A percentile compares a stretch with the other conserved stretches of the same genome.
Evolutionary conservation across 345 rosid species (phyloP).

Genomic region (Clausena lansium): DNA sequence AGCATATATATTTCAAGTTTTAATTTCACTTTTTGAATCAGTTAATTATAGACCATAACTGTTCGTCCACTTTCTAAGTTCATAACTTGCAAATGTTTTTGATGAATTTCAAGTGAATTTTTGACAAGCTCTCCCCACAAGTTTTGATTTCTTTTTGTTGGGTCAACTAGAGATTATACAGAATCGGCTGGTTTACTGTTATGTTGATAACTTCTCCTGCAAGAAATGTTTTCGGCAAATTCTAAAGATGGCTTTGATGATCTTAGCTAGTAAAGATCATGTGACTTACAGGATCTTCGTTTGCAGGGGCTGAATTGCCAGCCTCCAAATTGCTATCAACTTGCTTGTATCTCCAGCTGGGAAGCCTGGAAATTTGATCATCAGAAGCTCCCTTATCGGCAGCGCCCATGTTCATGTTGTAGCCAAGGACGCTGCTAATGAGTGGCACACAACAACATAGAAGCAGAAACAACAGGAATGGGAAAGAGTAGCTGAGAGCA

Average conservation of each 20-base stretch:
- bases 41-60: not conserved
- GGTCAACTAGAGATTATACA: no score
- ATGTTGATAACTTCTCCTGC: not conserved
- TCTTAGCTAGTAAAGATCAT: not conserved
- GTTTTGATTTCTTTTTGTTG: not conserved
- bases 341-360: conserved; percentile 78
- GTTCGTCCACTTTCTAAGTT: not conserved
- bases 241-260: no score
- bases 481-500: conserved; percentile 87
- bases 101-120: not conserved
- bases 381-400: conserved; percentile 83
- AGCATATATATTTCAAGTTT: not conserved
- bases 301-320: conserved; percentile 30
- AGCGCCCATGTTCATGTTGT: conserved; percentile 90
- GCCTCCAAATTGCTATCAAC: conserved; percentile 29
- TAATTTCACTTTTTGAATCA: no score
- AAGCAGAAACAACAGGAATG: conserved; percentile 82
- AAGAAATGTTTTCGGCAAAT: not conserved
- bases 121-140: no score
- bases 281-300: conserved; percentile 50
- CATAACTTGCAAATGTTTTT: not conserved
- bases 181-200: not conserved
- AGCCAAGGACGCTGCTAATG: conserved; percentile 73
- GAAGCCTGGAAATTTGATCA: conserved; percentile 77
- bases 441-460: conserved; percentile 89